Evolutionary conservation across 805 yeast genomes (phyloP).

Genomic region (Candida easanensis): DNA sequence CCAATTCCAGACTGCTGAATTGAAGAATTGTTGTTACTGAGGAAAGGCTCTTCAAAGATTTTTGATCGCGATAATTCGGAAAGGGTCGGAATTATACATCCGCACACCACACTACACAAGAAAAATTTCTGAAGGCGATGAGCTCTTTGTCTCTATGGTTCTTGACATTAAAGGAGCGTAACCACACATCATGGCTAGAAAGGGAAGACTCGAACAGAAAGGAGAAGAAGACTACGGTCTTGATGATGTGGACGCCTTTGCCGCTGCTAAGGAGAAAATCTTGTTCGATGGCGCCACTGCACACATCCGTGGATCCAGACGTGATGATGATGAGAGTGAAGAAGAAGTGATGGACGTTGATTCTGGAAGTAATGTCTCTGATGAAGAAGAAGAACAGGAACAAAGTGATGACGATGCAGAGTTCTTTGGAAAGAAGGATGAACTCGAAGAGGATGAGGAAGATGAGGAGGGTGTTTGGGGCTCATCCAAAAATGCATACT

Average conservation of each 20-base stretch:
- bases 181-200: slow-evolving; percentile 17
- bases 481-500: slow-evolving; percentile 38
- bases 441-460: slow-evolving; percentile 29
- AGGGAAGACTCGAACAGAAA: slow-evolving; percentile 11
- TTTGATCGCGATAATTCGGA: too few species aligned
- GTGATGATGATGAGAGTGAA: slow-evolving; percentile 44
- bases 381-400: slow-evolving; percentile 45
- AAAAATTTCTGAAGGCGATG: slow-evolving; percentile 10
- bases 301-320: slow-evolving; percentile 32
- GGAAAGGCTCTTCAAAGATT: not conserved
- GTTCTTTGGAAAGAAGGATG: slow-evolving; percentile 31
- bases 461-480: slow-evolving; percentile 48
- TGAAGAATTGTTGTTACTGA: too few species aligned
- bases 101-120: not conserved
- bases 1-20: too few species aligned
- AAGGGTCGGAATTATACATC: not conserved
- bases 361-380: slow-evolving; percentile 36
- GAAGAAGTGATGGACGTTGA: slow-evolving; percentile 49
- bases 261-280: slow-evolving; percentile 54
- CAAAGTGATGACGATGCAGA: slow-evolving; percentile 29
- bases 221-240: slow-evolving; percentile 41
- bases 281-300: slow-evolving; percentile 54
- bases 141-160: too few species aligned
- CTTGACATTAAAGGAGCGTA: too few species aligned
- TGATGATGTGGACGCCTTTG: slow-evolving; percentile 70